These are phyloP conservation scores for Euphorbia lathyris DNA, from an alignment of 345 rosid genomes.

Conservation along the genomic window DNA sequence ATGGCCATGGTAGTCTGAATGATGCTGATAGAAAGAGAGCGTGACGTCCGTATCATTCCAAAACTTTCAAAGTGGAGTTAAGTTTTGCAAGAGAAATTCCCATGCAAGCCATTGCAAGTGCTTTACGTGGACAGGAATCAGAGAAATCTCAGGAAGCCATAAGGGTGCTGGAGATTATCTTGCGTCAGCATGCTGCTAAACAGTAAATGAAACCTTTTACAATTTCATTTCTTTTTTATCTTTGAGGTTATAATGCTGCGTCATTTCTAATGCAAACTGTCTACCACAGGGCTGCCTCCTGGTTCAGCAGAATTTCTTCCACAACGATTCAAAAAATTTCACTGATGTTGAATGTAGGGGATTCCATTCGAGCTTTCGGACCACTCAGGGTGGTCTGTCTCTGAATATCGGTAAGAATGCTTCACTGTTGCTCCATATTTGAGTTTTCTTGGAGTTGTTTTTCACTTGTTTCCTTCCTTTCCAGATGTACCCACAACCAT, in stretches of 20 bases:
- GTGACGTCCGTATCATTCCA: slow-evolving; percentile 51
- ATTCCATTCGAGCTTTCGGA: slow-evolving; percentile 80
- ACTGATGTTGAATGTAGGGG: slow-evolving; percentile 75
- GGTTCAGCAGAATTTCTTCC: slow-evolving; percentile 84
- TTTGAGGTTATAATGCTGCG: not conserved
- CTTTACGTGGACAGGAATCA: slow-evolving; percentile 75
- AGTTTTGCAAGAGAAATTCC: slow-evolving; percentile 80
- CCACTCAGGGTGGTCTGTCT: slow-evolving; percentile 83
- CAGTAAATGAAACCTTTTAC: slow-evolving; percentile 44
- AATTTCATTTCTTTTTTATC: not conserved
- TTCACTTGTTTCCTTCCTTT: slow-evolving; percentile 6
- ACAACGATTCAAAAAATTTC: slow-evolving; percentile 64
- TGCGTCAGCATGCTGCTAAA: slow-evolving; percentile 88
- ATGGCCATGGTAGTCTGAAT: slow-evolving; percentile 44
- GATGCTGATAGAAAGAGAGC: slow-evolving; percentile 59
- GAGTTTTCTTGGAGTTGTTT: slow-evolving; percentile 2
- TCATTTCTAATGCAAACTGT: slow-evolving; percentile 5
- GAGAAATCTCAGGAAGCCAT: slow-evolving; percentile 73
- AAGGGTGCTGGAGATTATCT: slow-evolving; percentile 72
- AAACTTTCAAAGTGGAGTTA: slow-evolving; percentile 61
- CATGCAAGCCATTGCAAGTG: slow-evolving; percentile 75
- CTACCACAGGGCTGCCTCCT: slow-evolving; percentile 82
- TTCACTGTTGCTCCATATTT: not conserved
- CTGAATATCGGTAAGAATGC: slow-evolving; percentile 66
- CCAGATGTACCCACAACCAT: slow-evolving; percentile 89